Evolutionary conservation across 345 rosid genomes (phyloP), one percentile per base, ranked within the genome.

Genomic region (Rhodamnia argentea): DNA sequence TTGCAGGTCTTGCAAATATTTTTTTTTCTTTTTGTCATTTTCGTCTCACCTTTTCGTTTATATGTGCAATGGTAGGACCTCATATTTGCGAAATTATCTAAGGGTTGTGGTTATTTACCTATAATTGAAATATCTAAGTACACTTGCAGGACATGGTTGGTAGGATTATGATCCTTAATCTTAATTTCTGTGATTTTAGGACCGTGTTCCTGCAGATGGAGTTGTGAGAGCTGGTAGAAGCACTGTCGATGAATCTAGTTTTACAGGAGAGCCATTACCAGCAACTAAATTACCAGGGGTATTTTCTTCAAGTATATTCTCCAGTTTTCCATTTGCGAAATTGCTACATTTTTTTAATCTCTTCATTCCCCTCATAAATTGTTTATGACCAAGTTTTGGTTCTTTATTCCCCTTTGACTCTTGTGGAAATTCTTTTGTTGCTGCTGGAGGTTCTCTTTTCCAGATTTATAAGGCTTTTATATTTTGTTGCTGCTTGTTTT

Each of bases 231-330:
- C 95, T 76, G 99, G 99, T 87, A 95, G 98, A 92, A 97, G 99
- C 88, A 89, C 94, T 42, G 89, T 97, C 87, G 98, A 97, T 85
- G 99, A 96, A 88, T 96, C 99, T 86, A 95, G 98, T 92, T 97
- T 97, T 89, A 96, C 98, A 16, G 99, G 99, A 86, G 99, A 97
- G 93, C 98, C 98, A 82, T 89, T 97, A 94, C 98, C 98, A 70
- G 98, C 92, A 88, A 97, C 97, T 86, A 97, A 97, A 92, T 86
- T 93, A 59, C 90, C 94, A 8, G 98, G 97, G 98, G 99, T 97
- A 95, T 87, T 85, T 85, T 86, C 87, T 89, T 62, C 54, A 83
- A 54, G 47, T 78, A 27, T 82, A 70, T 59, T 6, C 40, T 50
- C 75, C 81, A 50, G 44, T 87, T 90, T 76, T 75, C 4, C 40